These are phyloP conservation scores for Paraphaeosphaeria minitans DNA, from an alignment of 2,329 filamentous ascomycete species.

Conservation along the genomic window DNA sequence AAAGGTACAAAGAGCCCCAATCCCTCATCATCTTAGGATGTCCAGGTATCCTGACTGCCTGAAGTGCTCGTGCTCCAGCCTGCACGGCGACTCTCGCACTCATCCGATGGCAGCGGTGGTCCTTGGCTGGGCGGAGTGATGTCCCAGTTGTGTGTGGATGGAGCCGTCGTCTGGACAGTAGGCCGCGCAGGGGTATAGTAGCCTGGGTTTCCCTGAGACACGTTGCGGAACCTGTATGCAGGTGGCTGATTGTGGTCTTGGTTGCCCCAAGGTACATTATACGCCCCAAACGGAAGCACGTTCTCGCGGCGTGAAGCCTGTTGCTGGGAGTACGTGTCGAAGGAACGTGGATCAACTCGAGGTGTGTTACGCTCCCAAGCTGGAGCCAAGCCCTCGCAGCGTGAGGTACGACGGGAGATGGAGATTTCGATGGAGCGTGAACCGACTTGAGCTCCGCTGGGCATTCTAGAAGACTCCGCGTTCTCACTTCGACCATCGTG, in stretches of 20 bases:
- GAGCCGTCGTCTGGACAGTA: no score
- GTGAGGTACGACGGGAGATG: neutral
- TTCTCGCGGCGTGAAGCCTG: no score
- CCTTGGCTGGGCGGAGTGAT: neutral
- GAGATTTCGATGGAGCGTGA: neutral
- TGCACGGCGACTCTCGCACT: neutral
- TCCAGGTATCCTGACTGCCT: neutral
- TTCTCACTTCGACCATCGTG: no score
- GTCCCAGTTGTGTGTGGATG: neutral
- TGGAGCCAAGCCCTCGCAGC: no score
- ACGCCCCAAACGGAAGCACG: no score
- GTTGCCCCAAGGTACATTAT: neutral
- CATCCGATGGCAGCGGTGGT: neutral
- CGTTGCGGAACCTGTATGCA: neutral
- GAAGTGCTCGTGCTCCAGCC: no score
- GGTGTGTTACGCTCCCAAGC: neutral
- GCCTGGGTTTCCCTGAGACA: neutral
- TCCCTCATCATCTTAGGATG: no score
- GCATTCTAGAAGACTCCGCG: no score
- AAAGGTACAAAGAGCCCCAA: no score
- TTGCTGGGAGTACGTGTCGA: no score
- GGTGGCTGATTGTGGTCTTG: neutral
- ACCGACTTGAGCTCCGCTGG: neutral
- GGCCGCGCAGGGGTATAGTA: neutral
- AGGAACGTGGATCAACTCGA: neutral